Evolutionary conservation across 2,329 filamentous ascomycete species (phyloP), one percentile per base, ranked within the genome.

Genomic region (Colletotrichum sp.): DNA sequence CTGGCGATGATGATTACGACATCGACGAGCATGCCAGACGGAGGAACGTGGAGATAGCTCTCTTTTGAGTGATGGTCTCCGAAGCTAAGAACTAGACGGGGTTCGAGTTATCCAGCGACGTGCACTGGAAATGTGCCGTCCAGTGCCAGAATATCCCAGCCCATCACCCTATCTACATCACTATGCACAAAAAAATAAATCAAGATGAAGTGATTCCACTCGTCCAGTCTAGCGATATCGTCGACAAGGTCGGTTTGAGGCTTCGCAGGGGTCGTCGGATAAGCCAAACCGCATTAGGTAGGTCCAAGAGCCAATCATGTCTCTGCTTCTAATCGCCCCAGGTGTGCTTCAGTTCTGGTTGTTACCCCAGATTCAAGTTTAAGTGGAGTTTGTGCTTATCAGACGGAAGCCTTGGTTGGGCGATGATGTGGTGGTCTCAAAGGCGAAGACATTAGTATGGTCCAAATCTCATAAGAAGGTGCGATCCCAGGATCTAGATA

Each of bases 31-130:
- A 65, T 34, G 59, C 58, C 26, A 64, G 48, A 24, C n/a, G 55
- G 34, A 66, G 70, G 28, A 67, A 67, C 30, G 28, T 58, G 7
- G 74, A 76, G 59, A 61, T 76, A 5, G 70, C 74, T 3, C 66
- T 76, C 16, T 76, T 76, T 21, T 76, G 32, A 75, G 75, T 3
- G 7, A 30, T 26, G 0, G 14, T 24, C 28, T 68, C 0, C 26
- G 43, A 5, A 21, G 6, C 10, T 48, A 21, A 2, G 43, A 5
- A 13, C 5, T 21, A 48, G 43, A n/a, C 2, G 43, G 43, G 43
- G 43, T 4, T 48, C 43, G n/a, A 7, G n/a, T 48, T 48, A 9
- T 7, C n/a, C 43, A 48, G 1, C 43, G 10, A 48, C 0, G 18
- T 48, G 43, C 10, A 48, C 0, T 48, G 10, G n/a, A 12, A 21